Evolutionary conservation across 164 flowering plant genomes (phyloP), one percentile per base, ranked within the genome.

Genomic region (Protea cynaroides): DNA sequence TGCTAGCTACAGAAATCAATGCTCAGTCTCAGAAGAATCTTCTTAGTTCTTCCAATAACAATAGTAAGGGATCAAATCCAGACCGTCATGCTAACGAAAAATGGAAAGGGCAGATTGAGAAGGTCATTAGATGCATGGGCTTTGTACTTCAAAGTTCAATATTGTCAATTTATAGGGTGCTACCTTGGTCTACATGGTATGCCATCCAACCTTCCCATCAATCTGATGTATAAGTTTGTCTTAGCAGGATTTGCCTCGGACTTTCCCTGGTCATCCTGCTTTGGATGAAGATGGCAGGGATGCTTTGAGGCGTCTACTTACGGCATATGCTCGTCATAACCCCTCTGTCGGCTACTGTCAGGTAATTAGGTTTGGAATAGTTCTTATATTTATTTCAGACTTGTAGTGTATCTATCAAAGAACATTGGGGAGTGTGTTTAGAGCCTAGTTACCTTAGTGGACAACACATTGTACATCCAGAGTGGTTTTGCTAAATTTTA

Each of bases 241-340:
- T 72, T 7, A 74, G 71, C 80, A 94, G 97, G 99, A 95, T 82
- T 75, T 95, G 69, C 99, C 99, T 70, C 84, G 99, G 56, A 95
- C 99, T 25, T 95, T 95, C 69, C 99, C 99, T n/a, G 99, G 99
- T 37, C 99, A 95, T 75, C 99, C 99, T 79, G 99, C 99, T 65
- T 68, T 92, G 75, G 97, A 95, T 76, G 92, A 90, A 75, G 86
- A 82, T 76, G 97, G 99, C 66, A 85, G 99, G 84, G 86, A 84
- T 83, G 93, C 99, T 66, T 78, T 95, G 78, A 83, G 97, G 70
- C 96, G 97, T 65, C 74, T 91, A 66, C 92, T 95, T 61, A 94
- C 93, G 55, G 99, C 99, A 21, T 95, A 95, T 88, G 97, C 97
- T 73, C 83, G 96, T 2, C 99, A 95, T 68, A 95, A 95, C 69